Evolutionary conservation across 192 early-diverging fungal genomes (phyloP), one percentile per base, ranked within the genome.

Genomic region (Bifiguratus adelaidae): DNA sequence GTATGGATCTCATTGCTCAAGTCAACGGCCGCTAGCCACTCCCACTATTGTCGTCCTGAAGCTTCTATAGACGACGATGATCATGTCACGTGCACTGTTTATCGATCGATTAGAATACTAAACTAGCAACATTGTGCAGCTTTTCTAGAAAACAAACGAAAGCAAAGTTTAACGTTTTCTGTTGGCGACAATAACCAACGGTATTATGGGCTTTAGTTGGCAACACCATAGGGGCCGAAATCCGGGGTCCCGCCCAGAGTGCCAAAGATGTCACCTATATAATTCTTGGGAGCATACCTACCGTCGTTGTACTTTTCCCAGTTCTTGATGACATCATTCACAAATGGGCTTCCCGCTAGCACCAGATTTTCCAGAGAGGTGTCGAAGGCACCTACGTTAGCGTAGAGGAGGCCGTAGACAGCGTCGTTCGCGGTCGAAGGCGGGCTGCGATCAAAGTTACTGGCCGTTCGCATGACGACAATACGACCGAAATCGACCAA

Each of bases 391-490:
- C 44, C 44, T 19, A 30, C 28, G 13, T 45, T 11, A 30, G 44
- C 44, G n/a, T 45, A 45, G 2, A 45, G 16, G 2, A 45, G 26
- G 15, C 32, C 32, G 15, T 30, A 45, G 3, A 45, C 29, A 0
- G 27, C 7, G n/a, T n/a, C n/a, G n/a, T n/a, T n/a, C 11, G 44
- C 3, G 19, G 29, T 19, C 4, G 28, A 26, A 0, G 44, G 27
- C 22, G 44, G 44, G 18, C 28, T 26, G 21, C 44, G 44, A 19
- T 45, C 44, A 45, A 45, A 45, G 20, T 45, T 30, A 12, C 28
- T 30, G 21, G 44, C 44, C 12, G 44, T 30, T n/a, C 44, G 44
- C 24, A 45, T 24, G 20, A 45, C 28, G 32, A 45, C 44, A 19
- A 45, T 26, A 24, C 44, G 44, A 5, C 28, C 24, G 20, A 45